A percentile compares a stretch with the other conserved stretches of the same genome.
phyloP scores from a whole-genome alignment of 371 early-diverging fungal species.

The Phascolomyces articulosus region DNA sequence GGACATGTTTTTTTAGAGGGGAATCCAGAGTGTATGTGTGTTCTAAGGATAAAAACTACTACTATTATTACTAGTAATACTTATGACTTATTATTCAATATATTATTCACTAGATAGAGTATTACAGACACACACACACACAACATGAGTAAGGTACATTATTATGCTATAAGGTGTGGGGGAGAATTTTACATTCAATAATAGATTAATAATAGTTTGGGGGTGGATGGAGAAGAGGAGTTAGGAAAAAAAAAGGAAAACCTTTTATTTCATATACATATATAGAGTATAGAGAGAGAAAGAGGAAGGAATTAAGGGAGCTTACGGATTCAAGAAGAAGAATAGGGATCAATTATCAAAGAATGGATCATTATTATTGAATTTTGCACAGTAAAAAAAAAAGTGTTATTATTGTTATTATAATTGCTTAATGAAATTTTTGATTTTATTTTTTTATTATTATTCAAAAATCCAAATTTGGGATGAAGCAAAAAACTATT shows the following conservation, averaged over 20 bases:
- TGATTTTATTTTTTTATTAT: too few species aligned
- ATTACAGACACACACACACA: not conserved
- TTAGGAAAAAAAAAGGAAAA: not conserved
- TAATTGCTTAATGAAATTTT: too few species aligned
- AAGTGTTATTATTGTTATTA: too few species aligned
- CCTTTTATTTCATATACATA: conserved; percentile 4
- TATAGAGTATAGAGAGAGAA: not conserved
- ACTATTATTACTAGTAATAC: too few species aligned
- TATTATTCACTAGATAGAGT: too few species aligned
- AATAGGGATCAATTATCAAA: conserved; percentile 6
- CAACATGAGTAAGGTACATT: conserved; percentile 3
- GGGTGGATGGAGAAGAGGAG: not conserved
- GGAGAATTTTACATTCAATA: not conserved
- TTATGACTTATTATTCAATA: too few species aligned
- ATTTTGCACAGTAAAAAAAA: too few species aligned
- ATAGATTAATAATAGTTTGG: not conserved
- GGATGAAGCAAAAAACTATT: conserved; percentile 1
- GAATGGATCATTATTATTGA: conserved; percentile 5
- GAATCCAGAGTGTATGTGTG: not conserved
- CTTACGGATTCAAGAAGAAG: not conserved
- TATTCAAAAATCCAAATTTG: not conserved
- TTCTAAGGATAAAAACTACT: too few species aligned
- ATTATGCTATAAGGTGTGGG: not conserved
- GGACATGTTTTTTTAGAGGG: too few species aligned
- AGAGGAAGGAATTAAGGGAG: not conserved